Percentiles rank a stretch among this genome's conserved stretches.
Conservation (phyloP, 1,284 basidiomycete genomes). For the Malassezia brasiliensis region DNA sequence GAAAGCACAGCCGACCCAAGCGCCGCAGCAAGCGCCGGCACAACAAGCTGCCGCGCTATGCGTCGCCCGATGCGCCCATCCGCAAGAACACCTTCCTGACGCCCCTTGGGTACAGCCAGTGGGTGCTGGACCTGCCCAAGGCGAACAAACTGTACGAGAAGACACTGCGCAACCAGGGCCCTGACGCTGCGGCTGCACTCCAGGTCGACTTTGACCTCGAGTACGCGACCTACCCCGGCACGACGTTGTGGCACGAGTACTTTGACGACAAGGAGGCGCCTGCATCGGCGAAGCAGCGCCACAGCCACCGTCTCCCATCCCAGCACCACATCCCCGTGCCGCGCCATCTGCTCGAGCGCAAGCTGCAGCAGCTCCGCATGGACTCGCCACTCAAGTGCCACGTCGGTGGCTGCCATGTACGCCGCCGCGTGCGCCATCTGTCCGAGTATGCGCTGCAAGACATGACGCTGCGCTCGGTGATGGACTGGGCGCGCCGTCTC, state of each 20-base stretch:
- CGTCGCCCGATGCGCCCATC: slow-evolving; percentile 61
- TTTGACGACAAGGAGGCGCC: background rate
- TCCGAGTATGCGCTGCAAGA: slow-evolving; percentile 62
- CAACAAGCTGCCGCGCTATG: slow-evolving; percentile 56
- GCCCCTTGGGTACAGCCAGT: slow-evolving; percentile 73
- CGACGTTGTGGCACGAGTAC: slow-evolving; percentile 35
- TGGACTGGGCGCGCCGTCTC: slow-evolving; percentile 61
- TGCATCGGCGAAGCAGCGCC: background rate
- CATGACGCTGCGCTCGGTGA: slow-evolving; percentile 69
- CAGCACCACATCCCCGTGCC: slow-evolving; percentile 52
- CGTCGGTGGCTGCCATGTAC: slow-evolving; percentile 28
- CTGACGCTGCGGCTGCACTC: slow-evolving; percentile 15
- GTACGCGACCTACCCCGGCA: slow-evolving; percentile 37
- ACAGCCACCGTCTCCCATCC: background rate
- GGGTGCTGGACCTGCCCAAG: slow-evolving; percentile 60
- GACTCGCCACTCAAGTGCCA: slow-evolving; percentile 46
- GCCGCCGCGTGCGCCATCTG: slow-evolving; percentile 39
- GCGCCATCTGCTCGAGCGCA: slow-evolving; percentile 56
- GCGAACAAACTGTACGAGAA: slow-evolving; percentile 52
- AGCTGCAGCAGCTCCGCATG: background rate
- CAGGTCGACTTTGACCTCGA: slow-evolving; percentile 33
- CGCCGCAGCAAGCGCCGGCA: slow-evolving; percentile 52
- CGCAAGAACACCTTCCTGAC: slow-evolving; percentile 62
- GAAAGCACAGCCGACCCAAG: slow-evolving; percentile 50
- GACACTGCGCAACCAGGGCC: slow-evolving; percentile 9